Base-by-base conservation (phyloP, 1,139 yeast genomes). In the Cylindricascospora bacillispora region DNA sequence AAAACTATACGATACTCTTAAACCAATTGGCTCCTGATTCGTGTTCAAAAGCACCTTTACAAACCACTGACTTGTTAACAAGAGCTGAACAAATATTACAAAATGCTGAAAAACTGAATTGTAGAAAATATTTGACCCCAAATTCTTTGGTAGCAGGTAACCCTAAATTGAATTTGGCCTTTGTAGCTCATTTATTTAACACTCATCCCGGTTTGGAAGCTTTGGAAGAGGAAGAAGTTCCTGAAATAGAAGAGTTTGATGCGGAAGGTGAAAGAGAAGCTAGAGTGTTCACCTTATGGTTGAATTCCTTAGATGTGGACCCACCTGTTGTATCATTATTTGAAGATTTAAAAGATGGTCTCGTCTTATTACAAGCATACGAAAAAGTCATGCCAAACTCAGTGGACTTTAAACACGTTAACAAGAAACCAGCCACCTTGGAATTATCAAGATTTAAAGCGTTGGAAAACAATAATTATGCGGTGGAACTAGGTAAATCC, bases 191-290 rank as follows among this genome's bases (percentile, higher is more conserved):
- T 54, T 65, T 89, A 52, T 89, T 89, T 68, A 89, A 89, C 62
- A 86, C 94, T 4, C 76, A 83, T 50, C 99, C 99, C 30, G 97
- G 98, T 30, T 69, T 89, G 46, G 97, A 85, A 39, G 97, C 98
- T 38, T 72, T 89, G 42, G 93, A 83, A 51, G 98, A 89, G 57
- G 72, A 67, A 37, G 98, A 89, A 55, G 78, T 75, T 48, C 79
- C 81, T 17, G 92, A 78, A 49, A 81, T 86, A 45, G 80, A 73
- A 50, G 98, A 85, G 44, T 89, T 92, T 49, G 99, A 89, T 55
- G 98, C 98, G 12, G 98, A 92, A 61, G 99, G 99, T 39, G 99
- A 89, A 62, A 79, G 98, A 62, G 99, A 89, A 62, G 98, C 98
- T 1, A 74, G 99, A 55, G 99, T 89, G 4, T 89, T 89, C 60